Base-by-base conservation (phyloP, 192 early-diverging fungal species). In the Lobulomyces angularis region DNA sequence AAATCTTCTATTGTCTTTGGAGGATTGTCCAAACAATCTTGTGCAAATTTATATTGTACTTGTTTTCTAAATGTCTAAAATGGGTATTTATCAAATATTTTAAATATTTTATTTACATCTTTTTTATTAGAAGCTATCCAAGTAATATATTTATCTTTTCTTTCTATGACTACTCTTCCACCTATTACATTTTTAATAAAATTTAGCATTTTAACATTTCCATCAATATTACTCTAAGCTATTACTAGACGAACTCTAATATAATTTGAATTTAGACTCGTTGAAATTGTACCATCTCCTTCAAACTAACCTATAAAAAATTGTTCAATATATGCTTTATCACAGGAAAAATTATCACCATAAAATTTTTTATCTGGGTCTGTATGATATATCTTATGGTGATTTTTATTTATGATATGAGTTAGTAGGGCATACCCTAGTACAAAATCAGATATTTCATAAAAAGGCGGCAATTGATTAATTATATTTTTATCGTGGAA, bases 271-370 rank as follows among this genome's bases (percentile, higher is more conserved):
- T 32, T 32, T 32, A 12, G 12, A 32, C 31, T 12, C 16, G 16
- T 32, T 12, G 12, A 32, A 32, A 32, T 32, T 12, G 31, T 12
- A 32, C 31, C 31, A 32, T 12, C 31, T 12, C 31, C 31, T 32
- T 32, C 31, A 32, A 32, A 32, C 12, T 12, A 32, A 32, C 31
- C 31, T 12, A 32, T 16, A 12, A 12, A 32, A 32, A 32, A 32
- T 32, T 32, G 31, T 32, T 32, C 31, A 16, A 32, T 32, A 32
- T 32, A 32, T 12, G 12, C 31, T 32, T 32, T 32, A 32, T 32
- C 16, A 32, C 12, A 32, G 12, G 12, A 12, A 12, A 16, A 12
- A 32, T 32, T n/a, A n/a, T n/a, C 16, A 32, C 16, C 31, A 32
- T 32, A 16, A 32, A 32, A 32, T 16, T 12, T 16, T 16, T 32